phyloP scores from a whole-genome alignment of 2,329 filamentous ascomycete species.

The Xylaria digitata region DNA sequence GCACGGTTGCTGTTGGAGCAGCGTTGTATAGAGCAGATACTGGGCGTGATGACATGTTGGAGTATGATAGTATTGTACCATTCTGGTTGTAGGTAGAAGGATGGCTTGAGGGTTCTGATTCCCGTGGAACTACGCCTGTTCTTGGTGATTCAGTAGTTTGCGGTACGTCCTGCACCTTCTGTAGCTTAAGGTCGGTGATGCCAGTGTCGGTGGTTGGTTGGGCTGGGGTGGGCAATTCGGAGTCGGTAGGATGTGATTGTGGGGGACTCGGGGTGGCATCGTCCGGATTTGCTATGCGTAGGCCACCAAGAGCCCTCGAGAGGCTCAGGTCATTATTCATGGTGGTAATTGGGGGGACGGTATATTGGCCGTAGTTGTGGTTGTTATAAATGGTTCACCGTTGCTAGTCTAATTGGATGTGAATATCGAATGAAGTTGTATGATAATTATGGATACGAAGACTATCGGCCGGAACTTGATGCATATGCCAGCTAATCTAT shows the following conservation, averaged over 20 bases:
- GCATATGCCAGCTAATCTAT: constrained; percentile 24
- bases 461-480: constrained; percentile 22
- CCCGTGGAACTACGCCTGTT: constrained; percentile 41
- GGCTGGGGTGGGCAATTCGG: constrained; percentile 44
- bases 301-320: constrained; percentile 89
- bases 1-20: constrained; percentile 44
- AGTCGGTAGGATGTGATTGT: constrained; percentile 49
- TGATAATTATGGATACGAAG: constrained; percentile 30
- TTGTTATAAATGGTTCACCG: constrained; percentile 9
- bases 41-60: constrained; percentile 48
- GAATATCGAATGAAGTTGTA: constrained; percentile 12
- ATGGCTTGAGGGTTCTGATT: constrained; percentile 45
- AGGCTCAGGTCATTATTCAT: constrained; percentile 96
- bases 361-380: constrained; percentile 3
- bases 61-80: constrained; percentile 45
- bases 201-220: constrained; percentile 40
- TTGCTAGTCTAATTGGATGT: constrained; percentile 18
- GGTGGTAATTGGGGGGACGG: constrained; percentile 39
- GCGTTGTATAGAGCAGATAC: constrained; percentile 49
- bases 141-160: constrained; percentile 40
- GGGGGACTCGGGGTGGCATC: constrained; percentile 63
- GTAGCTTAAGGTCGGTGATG: constrained; percentile 43
- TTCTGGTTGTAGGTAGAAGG: constrained; percentile 42
- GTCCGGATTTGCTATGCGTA: constrained; percentile 97
- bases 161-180: constrained; percentile 39